phyloP scores from a whole-genome alignment of 2,329 filamentous ascomycete species.

The Pyrenochaeta sp. region DNA sequence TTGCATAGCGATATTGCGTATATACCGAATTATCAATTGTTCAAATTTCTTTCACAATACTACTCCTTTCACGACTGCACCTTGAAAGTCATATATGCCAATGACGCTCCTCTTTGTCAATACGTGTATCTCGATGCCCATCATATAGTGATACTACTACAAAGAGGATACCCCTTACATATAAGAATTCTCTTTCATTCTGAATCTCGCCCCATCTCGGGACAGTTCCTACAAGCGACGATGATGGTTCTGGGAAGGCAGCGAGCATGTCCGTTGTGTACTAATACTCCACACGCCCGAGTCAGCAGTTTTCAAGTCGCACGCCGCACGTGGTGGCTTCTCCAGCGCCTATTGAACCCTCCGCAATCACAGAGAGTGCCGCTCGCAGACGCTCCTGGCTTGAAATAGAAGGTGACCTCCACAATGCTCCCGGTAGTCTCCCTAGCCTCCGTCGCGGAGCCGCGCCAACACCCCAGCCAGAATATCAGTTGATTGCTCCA shows the following conservation, averaged over 20 bases:
- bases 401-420: slow-evolving; percentile 24
- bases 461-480: slow-evolving; percentile 7
- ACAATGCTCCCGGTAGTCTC: slow-evolving; percentile 7
- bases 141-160: background rate
- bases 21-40: background rate
- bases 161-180: background rate
- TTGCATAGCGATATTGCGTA: slow-evolving; percentile 4
- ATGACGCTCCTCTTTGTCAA: too few relatives aligned
- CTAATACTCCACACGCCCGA: slow-evolving; percentile 1
- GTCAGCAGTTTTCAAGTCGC: background rate
- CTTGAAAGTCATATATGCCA: background rate
- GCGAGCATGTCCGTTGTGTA: background rate
- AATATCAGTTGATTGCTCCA: slow-evolving; percentile 7
- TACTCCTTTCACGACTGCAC: background rate
- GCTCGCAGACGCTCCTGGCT: slow-evolving; percentile 2
- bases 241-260: background rate
- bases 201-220: background rate
- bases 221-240: background rate
- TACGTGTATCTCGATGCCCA: background rate
- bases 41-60: background rate
- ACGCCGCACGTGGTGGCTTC: slow-evolving; percentile 16
- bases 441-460: slow-evolving; percentile 12
- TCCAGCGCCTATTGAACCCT: slow-evolving; percentile 14
- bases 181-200: background rate
- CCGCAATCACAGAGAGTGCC: background rate